A percentile compares a stretch with the other conserved stretches of the same genome.
Evolutionary conservation across 2,329 filamentous ascomycete genomes (phyloP).

Genomic region (Akanthomyces lecanii): DNA sequence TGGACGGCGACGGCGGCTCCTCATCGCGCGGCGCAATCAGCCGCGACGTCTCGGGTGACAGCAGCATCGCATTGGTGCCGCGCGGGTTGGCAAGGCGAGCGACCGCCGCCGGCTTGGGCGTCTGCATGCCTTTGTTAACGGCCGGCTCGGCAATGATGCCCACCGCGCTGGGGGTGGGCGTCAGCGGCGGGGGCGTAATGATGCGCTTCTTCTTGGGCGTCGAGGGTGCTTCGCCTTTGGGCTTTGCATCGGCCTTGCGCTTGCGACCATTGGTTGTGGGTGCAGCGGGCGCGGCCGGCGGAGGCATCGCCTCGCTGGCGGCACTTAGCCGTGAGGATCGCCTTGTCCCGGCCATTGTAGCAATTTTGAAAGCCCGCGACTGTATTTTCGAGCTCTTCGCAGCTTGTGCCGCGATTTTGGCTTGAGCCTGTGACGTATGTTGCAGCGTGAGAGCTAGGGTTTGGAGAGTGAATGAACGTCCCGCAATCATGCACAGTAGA

Average conservation of each 20-base stretch:
- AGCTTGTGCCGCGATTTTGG: neutral
- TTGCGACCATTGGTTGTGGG: slow-evolving; percentile 26
- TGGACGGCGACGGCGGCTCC: slow-evolving; percentile 44
- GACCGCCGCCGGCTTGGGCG: slow-evolving; percentile 38
- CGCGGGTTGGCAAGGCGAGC: slow-evolving; percentile 59
- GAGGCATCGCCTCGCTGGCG: slow-evolving; percentile 23
- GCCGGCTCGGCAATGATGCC: slow-evolving; percentile 34
- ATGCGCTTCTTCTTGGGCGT: slow-evolving; percentile 31
- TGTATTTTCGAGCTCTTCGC: neutral
- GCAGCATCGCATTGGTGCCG: slow-evolving; percentile 63
- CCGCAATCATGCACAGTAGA: slow-evolving; percentile 1
- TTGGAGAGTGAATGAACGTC: slow-evolving; percentile 1
- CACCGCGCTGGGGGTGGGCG: slow-evolving; percentile 44
- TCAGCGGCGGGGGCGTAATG: slow-evolving; percentile 35
- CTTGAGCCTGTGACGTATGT: neutral
- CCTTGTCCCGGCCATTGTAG: slow-evolving; percentile 32
- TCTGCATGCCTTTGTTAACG: slow-evolving; percentile 27
- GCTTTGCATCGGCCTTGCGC: slow-evolving; percentile 28
- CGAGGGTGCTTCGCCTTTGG: slow-evolving; percentile 22
- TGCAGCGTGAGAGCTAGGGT: neutral
- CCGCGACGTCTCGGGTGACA: slow-evolving; percentile 67
- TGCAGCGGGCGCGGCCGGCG: slow-evolving; percentile 22
- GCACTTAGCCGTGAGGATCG: slow-evolving; percentile 40
- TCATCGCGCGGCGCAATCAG: slow-evolving; percentile 50
- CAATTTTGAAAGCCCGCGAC: neutral